These are phyloP conservation scores for Candida mattraensis DNA, from an alignment of 805 yeast genomes.

Conservation along the genomic window DNA sequence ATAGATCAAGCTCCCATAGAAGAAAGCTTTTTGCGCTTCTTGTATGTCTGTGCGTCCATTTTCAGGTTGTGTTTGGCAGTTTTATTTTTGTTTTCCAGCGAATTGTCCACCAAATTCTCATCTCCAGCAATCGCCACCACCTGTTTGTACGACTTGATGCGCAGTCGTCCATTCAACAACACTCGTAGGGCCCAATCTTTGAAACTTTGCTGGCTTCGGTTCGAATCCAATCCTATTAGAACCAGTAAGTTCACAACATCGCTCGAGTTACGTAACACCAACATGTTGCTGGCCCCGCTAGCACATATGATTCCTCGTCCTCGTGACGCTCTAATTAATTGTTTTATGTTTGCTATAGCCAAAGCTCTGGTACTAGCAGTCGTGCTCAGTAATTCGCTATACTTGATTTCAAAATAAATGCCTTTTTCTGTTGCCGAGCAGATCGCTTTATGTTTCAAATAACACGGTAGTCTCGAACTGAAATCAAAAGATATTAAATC, in stretches of 20 bases:
- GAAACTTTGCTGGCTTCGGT: slow-evolving; percentile 58
- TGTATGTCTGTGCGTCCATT: slow-evolving; percentile 18
- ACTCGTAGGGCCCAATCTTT: slow-evolving; percentile 62
- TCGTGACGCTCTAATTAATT: slow-evolving; percentile 78
- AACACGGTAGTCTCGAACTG: slow-evolving; percentile 64
- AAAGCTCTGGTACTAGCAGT: slow-evolving; percentile 44
- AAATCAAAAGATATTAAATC: slow-evolving; percentile 79
- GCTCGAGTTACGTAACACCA: slow-evolving; percentile 53
- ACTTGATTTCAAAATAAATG: slow-evolving; percentile 75
- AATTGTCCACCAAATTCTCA: slow-evolving; percentile 28
- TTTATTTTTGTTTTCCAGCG: slow-evolving; percentile 21
- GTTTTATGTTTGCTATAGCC: slow-evolving; percentile 69
- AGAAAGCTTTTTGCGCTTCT: slow-evolving; percentile 18
- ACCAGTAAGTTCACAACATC: slow-evolving; percentile 68
- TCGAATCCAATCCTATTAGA: slow-evolving; percentile 68
- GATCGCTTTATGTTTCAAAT: slow-evolving; percentile 77
- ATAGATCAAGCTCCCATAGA: no score
- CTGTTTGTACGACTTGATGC: slow-evolving; percentile 77
- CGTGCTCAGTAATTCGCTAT: slow-evolving; percentile 49
- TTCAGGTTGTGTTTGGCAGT: slow-evolving; percentile 15
- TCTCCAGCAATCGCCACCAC: slow-evolving; percentile 60
- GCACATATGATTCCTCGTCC: slow-evolving; percentile 76
- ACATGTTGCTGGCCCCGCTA: slow-evolving; percentile 61
- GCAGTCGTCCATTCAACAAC: slow-evolving; percentile 69
- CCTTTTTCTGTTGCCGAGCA: slow-evolving; percentile 86